Evolutionary conservation across 495 filamentous ascomycete species (phyloP).

Genomic region (Patellaria atrata): DNA sequence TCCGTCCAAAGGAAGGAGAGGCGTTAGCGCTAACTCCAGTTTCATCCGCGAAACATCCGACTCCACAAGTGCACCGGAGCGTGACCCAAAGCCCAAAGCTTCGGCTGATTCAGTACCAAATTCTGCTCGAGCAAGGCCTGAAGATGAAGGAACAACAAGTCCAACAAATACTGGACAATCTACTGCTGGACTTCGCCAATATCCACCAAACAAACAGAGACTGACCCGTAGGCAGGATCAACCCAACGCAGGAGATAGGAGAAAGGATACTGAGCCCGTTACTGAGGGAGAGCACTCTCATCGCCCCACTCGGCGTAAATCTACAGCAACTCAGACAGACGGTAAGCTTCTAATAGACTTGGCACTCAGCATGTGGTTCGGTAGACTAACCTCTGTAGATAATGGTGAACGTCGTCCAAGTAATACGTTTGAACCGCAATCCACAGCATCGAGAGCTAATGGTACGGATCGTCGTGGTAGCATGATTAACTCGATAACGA

Average conservation of each 20-base stretch:
- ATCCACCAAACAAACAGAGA: constrained; percentile 6
- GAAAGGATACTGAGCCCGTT: constrained; percentile 18
- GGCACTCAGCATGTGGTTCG: too few species aligned
- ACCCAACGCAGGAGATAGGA: constrained; percentile 24
- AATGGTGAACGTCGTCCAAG: constrained; percentile 8
- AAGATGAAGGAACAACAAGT: constrained; percentile 6
- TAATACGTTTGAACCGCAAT: constrained; percentile 5
- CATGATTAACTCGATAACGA: constrained; percentile 9
- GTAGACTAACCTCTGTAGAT: too few species aligned
- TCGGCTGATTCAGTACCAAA: constrained; percentile 9
- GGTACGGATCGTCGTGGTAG: constrained; percentile 6
- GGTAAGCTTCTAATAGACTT: constrained; percentile 7
- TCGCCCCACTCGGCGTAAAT: constrained; percentile 20
- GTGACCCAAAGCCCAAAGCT: constrained; percentile 27
- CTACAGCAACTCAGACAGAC: constrained; percentile 23
- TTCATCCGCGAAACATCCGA: constrained; percentile 10
- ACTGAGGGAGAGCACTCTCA: constrained; percentile 11
- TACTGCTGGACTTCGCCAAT: constrained; percentile 12
- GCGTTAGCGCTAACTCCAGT: constrained; percentile 32
- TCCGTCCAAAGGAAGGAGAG: constrained; percentile 28
- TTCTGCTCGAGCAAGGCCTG: constrained; percentile 6
- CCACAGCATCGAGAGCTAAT: constrained; percentile 5
- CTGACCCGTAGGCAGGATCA: constrained; percentile 10
- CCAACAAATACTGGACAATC: constrained; percentile 5
- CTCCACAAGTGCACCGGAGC: constrained; percentile 17